phyloP scores from a whole-genome alignment of 225 moss, liverwort and hornwort genomes.

The Polytrichum formosum region DNA sequence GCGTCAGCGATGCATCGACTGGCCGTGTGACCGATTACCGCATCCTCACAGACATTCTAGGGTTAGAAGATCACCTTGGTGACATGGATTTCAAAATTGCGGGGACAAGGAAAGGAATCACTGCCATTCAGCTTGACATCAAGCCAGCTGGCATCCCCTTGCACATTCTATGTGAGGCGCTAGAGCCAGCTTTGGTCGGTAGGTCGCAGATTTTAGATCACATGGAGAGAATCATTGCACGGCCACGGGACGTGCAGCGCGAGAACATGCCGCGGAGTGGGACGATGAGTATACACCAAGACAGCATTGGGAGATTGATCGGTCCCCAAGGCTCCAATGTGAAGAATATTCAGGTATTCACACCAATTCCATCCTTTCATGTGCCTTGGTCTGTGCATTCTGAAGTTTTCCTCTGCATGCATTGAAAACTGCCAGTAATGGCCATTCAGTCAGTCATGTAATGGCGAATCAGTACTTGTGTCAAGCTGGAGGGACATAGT shows the following conservation, averaged over 20 bases:
- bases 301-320: constrained; percentile 87
- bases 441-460: too few species aligned
- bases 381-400: too few species aligned
- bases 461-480: too few species aligned
- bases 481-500: too few species aligned
- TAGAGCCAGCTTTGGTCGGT: constrained; percentile 76
- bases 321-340: constrained; percentile 88
- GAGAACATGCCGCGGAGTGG: constrained; percentile 84
- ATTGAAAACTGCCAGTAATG: too few species aligned
- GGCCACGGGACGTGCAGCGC: constrained; percentile 64
- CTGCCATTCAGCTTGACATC: constrained; percentile 96
- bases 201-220: constrained; percentile 67
- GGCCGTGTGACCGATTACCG: constrained; percentile 64
- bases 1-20: constrained; percentile 53
- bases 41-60: constrained; percentile 91
- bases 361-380: background rate
- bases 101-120: constrained; percentile 83
- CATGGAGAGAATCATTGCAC: constrained; percentile 73
- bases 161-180: constrained; percentile 74
- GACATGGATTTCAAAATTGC: constrained; percentile 99
- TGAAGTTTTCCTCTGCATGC: too few species aligned
- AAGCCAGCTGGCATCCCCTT: constrained; percentile 88
- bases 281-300: constrained; percentile 63
- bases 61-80: constrained; percentile 92
- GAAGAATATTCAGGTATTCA: constrained; percentile 70